Base-by-base conservation (phyloP, 1,139 yeast species). In the Suhomyces maxii region DNA sequence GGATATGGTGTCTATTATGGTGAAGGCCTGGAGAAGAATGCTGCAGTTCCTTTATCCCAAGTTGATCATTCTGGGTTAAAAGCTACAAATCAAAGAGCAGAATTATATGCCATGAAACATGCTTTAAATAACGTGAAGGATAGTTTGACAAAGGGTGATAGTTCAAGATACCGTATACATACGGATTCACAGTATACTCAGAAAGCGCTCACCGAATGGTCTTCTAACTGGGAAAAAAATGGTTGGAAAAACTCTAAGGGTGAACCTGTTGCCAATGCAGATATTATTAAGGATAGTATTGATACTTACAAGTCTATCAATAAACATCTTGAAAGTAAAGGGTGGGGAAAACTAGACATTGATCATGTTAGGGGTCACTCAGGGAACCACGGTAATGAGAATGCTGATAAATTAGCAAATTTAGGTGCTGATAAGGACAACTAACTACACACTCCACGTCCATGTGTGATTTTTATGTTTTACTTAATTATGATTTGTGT, bases 51-150 rank as follows among this genome's bases (percentile, higher is more conserved):
- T 0, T 68, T 84, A 32, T 44, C 44, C 2, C 69, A 67, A 1
- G 76, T 68, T 1, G 63, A 57, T 34, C 34, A 40, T 26, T 45
- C 46, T 6, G 37, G 45, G 5, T 41, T 36, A 18, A 65, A 64
- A 7, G 88, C 84, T 36, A 89, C 96, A 0, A 91, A 89, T 58
- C 91, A 87, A 56, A 69, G 90, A 39, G 95, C 95, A 2, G 97
- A 91, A 63, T 72, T 90, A 18, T 61, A 69, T 14, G 97, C 95
- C 0, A 72, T 87, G 25, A 61, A 67, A 7, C 73, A 73, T 39
- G 95, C 95, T 0, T 61, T 86, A 44, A 59, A 62, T 8, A 56
- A 60, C 8, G 72, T 82, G 10, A 53, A 65, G 44, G 36, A 53
- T 1, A 71, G 66, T 11, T 18, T 45, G 23, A 23, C 35, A 23